Conservation (phyloP, 768 basidiomycete species). For the Kwoniella europaea region DNA sequence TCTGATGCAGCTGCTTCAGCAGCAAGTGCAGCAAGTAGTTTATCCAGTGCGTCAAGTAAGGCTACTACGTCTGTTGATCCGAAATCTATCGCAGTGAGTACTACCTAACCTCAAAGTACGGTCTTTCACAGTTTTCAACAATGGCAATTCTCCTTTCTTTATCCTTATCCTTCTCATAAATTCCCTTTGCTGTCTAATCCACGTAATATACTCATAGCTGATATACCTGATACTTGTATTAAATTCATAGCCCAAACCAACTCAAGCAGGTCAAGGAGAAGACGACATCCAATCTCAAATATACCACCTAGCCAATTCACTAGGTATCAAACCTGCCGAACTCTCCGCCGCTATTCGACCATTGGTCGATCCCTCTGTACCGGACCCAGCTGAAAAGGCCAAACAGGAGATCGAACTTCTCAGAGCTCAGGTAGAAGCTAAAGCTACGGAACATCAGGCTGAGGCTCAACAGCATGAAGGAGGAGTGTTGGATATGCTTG, state of each 20-base stretch:
- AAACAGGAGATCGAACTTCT: constrained; percentile 47
- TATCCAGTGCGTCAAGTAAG: constrained; percentile 8
- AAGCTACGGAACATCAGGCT: constrained; percentile 82
- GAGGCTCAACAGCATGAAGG: constrained; percentile 63
- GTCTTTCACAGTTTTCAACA: too few relatives aligned
- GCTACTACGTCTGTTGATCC: constrained; percentile 14
- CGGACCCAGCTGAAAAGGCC: constrained; percentile 53
- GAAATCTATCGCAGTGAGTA: constrained; percentile 24
- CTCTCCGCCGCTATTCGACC: constrained; percentile 55
- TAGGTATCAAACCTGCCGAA: constrained; percentile 56
- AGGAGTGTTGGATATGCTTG: constrained; percentile 46
- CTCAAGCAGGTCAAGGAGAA: constrained; percentile 3
- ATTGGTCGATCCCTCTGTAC: constrained; percentile 54
- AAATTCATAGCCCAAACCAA: constrained; percentile 9
- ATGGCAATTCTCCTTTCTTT: background rate
- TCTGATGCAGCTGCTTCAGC: constrained; percentile 27
- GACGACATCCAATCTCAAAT: constrained; percentile 53
- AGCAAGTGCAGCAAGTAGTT: constrained; percentile 23
- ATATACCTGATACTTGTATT: background rate
- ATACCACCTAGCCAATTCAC: constrained; percentile 46
- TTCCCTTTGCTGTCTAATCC: background rate
- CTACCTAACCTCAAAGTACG: too few relatives aligned
- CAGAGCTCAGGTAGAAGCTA: constrained; percentile 56
- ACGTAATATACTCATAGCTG: background rate
- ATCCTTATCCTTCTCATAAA: background rate